Percentiles rank a stretch among this genome's conserved stretches.
Conservation (phyloP, 106 monocot species). For the Iris macrosiphon region DNA sequence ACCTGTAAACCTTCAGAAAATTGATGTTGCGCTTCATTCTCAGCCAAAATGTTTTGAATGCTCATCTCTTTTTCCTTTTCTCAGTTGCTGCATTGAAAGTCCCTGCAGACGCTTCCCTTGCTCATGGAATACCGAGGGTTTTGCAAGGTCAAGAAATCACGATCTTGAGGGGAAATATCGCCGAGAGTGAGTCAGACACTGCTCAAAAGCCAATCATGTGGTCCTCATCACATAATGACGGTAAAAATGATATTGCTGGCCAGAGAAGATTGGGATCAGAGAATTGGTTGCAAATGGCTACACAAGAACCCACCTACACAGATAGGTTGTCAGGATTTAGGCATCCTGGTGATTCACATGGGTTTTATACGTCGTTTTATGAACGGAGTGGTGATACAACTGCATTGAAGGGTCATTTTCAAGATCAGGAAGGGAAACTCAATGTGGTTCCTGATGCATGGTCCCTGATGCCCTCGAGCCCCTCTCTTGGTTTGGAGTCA, state of each 20-base stretch:
- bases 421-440: conserved; percentile 19
- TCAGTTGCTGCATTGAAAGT: conserved; percentile 29
- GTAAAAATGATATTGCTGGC: conserved; percentile 15
- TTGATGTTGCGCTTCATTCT: too few species aligned
- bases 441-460: conserved; percentile 11
- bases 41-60: not conserved
- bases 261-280: conserved; percentile 27
- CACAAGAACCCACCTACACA: conserved; percentile 27
- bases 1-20: too few species aligned
- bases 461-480: conserved; percentile 18
- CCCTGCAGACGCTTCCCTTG: conserved; percentile 17
- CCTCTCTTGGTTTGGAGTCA: conserved; percentile 17
- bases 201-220: conserved; percentile 29
- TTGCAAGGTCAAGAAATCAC: conserved; percentile 39
- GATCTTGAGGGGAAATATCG: conserved; percentile 23
- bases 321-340: conserved; percentile 30
- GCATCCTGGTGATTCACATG: conserved; percentile 17
- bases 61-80: not conserved
- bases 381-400: conserved; percentile 15
- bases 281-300: conserved; percentile 39
- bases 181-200: conserved; percentile 30
- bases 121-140: conserved; percentile 28
- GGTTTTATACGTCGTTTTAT: conserved; percentile 13
- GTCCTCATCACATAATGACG: conserved; percentile 23
- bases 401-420: conserved; percentile 11